Evolutionary conservation across 176 grass and related monocot genomes (phyloP).

Genomic region (Triticum urartu): DNA sequence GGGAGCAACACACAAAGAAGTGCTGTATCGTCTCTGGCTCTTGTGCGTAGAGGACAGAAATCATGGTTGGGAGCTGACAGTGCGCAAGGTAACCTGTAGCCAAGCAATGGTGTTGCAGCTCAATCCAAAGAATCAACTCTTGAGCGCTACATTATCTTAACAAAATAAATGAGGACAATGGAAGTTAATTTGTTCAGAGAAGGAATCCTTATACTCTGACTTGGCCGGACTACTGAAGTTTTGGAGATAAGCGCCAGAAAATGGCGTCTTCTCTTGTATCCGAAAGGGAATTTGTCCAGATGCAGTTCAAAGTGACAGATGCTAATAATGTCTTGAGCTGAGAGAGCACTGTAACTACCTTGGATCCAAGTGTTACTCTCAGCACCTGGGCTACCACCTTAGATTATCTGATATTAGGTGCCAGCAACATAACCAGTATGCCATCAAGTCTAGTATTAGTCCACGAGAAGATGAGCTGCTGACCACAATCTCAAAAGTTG

Average conservation of each 20-base stretch:
- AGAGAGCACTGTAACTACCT: background rate
- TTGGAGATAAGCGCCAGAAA: background rate
- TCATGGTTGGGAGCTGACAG: background rate
- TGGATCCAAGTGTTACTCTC: conserved; percentile 3
- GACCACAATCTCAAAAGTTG: background rate
- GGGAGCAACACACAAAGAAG: background rate
- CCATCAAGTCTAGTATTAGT: background rate
- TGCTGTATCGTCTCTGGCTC: background rate
- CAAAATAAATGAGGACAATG: background rate
- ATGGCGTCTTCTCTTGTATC: background rate
- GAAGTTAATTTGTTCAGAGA: background rate
- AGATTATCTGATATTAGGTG: background rate
- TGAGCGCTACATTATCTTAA: background rate
- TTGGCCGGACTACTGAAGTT: background rate
- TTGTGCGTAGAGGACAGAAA: background rate
- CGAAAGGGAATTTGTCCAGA: background rate
- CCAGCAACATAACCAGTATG: background rate
- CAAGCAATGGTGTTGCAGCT: background rate
- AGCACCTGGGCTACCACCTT: background rate
- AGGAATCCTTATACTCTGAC: background rate
- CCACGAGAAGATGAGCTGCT: background rate
- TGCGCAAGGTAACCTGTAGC: background rate
- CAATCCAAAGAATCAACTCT: background rate
- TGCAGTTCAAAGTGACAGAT: background rate
- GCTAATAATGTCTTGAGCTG: background rate